A percentile compares a stretch with the other conserved stretches of the same genome.
phyloP scores from a whole-genome alignment of 257 asterid genomes.

The Mitragyna speciosa region DNA sequence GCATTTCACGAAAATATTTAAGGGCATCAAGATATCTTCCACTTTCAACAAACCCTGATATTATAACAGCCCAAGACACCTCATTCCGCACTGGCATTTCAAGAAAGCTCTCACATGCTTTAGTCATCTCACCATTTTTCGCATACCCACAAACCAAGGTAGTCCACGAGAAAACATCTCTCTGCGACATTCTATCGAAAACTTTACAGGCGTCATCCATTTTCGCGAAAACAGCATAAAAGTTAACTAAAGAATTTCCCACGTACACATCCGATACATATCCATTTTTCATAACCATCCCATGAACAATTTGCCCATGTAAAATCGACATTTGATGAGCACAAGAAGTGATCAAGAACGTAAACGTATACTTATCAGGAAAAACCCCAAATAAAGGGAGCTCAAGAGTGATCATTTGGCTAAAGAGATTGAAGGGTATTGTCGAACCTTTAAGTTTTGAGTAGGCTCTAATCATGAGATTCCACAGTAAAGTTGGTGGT shows the following conservation, averaged over 20 bases:
- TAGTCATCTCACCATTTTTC: conserved; percentile 47
- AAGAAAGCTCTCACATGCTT: conserved; percentile 44
- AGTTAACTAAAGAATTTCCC: conserved; percentile 57
- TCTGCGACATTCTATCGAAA: conserved; percentile 59
- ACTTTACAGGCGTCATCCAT: conserved; percentile 46
- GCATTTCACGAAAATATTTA: conserved; percentile 46
- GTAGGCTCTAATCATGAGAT: conserved; percentile 59
- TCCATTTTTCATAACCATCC: conserved; percentile 49
- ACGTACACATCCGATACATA: conserved; percentile 40
- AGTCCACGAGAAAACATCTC: conserved; percentile 77
- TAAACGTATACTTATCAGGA: conserved; percentile 68
- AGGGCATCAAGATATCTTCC: conserved; percentile 55
- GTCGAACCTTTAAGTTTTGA: conserved; percentile 44
- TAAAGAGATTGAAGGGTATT: conserved; percentile 51
- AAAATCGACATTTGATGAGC: conserved; percentile 44
- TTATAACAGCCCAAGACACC: conserved; percentile 78
- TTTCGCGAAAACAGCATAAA: conserved; percentile 46
- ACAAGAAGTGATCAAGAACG: conserved; percentile 60
- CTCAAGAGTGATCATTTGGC: conserved; percentile 37
- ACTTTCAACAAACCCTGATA: conserved; percentile 62
- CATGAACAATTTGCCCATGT: conserved; percentile 57
- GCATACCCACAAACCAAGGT: conserved; percentile 61
- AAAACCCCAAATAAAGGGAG: conserved; percentile 21
- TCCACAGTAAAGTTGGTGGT: conserved; percentile 68
- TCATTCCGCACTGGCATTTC: conserved; percentile 62